These are phyloP conservation scores for Malassezia psittaci DNA, from an alignment of 1,284 basidiomycete genomes.

Conservation along the genomic window DNA sequence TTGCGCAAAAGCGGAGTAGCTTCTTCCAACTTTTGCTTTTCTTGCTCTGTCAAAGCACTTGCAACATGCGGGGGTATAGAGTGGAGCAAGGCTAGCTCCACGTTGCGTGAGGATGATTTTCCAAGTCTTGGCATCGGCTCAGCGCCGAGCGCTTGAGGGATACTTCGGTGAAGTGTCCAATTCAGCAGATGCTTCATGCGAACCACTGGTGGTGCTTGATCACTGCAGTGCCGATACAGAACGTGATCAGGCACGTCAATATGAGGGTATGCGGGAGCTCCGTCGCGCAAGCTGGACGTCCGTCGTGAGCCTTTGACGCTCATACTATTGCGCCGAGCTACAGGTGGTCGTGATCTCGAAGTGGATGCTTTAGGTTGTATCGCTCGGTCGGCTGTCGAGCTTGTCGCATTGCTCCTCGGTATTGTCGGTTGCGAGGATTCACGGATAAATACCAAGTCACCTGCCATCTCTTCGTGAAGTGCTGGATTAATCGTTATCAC, in stretches of 20 bases:
- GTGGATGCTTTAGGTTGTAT: neutral
- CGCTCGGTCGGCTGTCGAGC: neutral
- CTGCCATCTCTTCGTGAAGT: slow-evolving; percentile 3
- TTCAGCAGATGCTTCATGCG: slow-evolving; percentile 33
- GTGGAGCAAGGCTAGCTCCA: neutral
- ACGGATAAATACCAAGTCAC: slow-evolving; percentile 6
- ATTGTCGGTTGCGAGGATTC: neutral
- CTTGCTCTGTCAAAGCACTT: slow-evolving; percentile 20
- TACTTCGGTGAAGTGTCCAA: slow-evolving; percentile 34
- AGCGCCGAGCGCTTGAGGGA: slow-evolving; percentile 25
- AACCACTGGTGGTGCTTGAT: slow-evolving; percentile 30
- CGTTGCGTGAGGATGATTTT: slow-evolving; percentile 8
- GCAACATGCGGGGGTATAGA: neutral
- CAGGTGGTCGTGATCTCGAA: slow-evolving; percentile 6
- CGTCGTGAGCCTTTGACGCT: slow-evolving; percentile 33
- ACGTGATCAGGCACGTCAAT: slow-evolving; percentile 34
- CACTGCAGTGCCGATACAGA: slow-evolving; percentile 34
- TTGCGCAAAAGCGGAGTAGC: slow-evolving; percentile 17
- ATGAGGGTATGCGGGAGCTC: slow-evolving; percentile 34
- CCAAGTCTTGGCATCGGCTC: slow-evolving; percentile 11
- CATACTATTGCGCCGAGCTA: slow-evolving; percentile 28
- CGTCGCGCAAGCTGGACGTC: slow-evolving; percentile 30
- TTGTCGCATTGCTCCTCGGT: neutral
- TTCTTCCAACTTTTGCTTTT: slow-evolving; percentile 20
- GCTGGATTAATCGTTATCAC: neutral